phyloP scores from a whole-genome alignment of 495 filamentous ascomycete genomes.

The Penicillium roqueforti region DNA sequence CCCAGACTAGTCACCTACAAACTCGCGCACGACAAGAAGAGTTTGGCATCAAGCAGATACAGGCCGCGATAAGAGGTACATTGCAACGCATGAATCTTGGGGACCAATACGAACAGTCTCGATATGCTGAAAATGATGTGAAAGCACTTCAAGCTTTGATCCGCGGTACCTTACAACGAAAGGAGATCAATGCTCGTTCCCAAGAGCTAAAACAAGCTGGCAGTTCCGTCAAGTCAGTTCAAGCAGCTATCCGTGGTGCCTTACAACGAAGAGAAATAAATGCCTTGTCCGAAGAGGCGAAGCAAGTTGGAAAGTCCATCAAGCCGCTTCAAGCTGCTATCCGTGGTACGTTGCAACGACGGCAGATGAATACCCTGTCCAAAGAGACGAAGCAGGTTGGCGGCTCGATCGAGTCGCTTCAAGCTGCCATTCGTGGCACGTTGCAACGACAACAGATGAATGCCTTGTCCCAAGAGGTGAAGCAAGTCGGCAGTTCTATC shows the following conservation, averaged over 20 bases:
- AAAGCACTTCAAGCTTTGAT: conserved; percentile 57
- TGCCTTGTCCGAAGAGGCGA: conserved; percentile 45
- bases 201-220: conserved; percentile 38
- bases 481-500: conserved; percentile 46
- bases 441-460: conserved; percentile 45
- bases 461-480: conserved; percentile 45
- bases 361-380: conserved; percentile 46
- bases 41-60: conserved; percentile 54
- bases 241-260: conserved; percentile 56
- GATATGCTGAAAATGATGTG: conserved; percentile 52
- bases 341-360: conserved; percentile 50
- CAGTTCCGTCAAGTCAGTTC: conserved; percentile 28
- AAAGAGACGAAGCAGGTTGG: conserved; percentile 38
- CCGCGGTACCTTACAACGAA: conserved; percentile 51
- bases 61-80: conserved; percentile 59
- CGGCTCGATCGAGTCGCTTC: conserved; percentile 29
- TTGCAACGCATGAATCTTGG: conserved; percentile 47
- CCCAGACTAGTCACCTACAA: conserved; percentile 60
- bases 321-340: conserved; percentile 66
- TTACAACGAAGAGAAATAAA: conserved; percentile 45
- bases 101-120: conserved; percentile 39
- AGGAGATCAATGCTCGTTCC: conserved; percentile 46
- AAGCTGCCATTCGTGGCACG: conserved; percentile 56
- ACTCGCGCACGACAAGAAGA: conserved; percentile 55
- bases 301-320: conserved; percentile 46